Evolutionary conservation across 768 basidiomycete genomes (phyloP).

Genomic region (Sporobolomyces pararoseus): DNA sequence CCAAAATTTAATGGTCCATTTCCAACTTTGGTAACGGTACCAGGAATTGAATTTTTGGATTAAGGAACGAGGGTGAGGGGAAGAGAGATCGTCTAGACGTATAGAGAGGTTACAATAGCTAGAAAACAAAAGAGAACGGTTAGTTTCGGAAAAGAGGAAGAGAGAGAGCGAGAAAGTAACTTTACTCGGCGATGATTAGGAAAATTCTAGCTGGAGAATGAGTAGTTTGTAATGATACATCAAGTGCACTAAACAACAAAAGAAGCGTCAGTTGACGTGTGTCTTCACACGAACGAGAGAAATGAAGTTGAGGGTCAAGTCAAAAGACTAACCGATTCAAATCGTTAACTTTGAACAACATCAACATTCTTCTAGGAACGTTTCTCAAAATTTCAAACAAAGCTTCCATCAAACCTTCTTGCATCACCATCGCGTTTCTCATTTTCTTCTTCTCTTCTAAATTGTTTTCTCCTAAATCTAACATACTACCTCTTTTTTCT

Average conservation of each 20-base stretch:
- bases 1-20: slow-evolving; percentile 18
- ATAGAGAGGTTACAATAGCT: slow-evolving; percentile 42
- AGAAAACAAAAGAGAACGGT: neutral
- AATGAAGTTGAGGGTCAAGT: neutral
- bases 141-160: neutral
- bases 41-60: slow-evolving; percentile 38
- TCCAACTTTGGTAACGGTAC: slow-evolving; percentile 46
- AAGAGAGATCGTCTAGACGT: slow-evolving; percentile 25
- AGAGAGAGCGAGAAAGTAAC: neutral
- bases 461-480: slow-evolving; percentile 68
- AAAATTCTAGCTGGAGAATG: slow-evolving; percentile 71
- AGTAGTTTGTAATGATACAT: slow-evolving; percentile 74
- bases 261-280: neutral
- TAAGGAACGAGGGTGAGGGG: slow-evolving; percentile 15
- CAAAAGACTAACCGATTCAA: slow-evolving; percentile 30
- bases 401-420: slow-evolving; percentile 75
- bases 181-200: slow-evolving; percentile 79
- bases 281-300: slow-evolving; percentile 59
- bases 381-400: slow-evolving; percentile 83
- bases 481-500: slow-evolving; percentile 60
- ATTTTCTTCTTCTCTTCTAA: slow-evolving; percentile 76
- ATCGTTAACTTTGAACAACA: slow-evolving; percentile 52
- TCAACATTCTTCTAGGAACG: slow-evolving; percentile 64
- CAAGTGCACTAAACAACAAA: slow-evolving; percentile 32
- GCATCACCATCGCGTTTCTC: slow-evolving; percentile 71